Base-by-base conservation (phyloP, 2,329 filamentous ascomycete species). In the Cercospora sp. region DNA sequence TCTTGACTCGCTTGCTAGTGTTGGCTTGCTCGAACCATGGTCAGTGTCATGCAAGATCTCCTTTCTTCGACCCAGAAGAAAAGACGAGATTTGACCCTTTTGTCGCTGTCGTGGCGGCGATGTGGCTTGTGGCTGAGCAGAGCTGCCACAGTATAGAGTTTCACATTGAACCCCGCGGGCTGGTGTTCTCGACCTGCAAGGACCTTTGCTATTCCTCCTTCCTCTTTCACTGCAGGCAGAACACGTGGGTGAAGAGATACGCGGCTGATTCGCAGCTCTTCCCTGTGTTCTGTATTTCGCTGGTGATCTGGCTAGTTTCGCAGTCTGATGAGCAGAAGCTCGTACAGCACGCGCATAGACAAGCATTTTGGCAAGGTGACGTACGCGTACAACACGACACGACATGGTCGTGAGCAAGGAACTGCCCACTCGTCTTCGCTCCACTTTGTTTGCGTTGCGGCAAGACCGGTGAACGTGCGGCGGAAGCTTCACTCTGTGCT, bases 381-480 rank as follows among this genome's bases (percentile, higher is more conserved):
- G 60, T 62, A 51, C 60, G 60, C 60, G 60, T 62, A 62, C 55
- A 36, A 59, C 55, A 59, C 55, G n/a, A 59, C n/a, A 36, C 55
- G 55, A 59, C 28, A 59, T 33, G 48, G 48, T 33, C 30, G 55
- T 18, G 55, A 20, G 9, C 55, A 59, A 59, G 55, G 55, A 31
- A 57, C 23, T n/a, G 55, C 55, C 28, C 53, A 30, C 59, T 26
- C 18, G 33, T 31, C 26, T 31, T 8, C 36, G 13, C 60, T 62
- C 60, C 60, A 62, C 60, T 62, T 28, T 18, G 39, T 62, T 62
- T 48, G 60, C 42, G 60, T 13, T 18, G 28, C 55, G n/a, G 55
- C 55, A 36, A 13, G n/a, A 36, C 28, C 55, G 28, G 55, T 36
- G 28, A 31, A 28, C 33, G 16, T 36, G 55, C 30, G 28, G 55